Evolutionary conservation across 805 yeast species (phyloP).

Genomic region (Starmerella apicola): DNA sequence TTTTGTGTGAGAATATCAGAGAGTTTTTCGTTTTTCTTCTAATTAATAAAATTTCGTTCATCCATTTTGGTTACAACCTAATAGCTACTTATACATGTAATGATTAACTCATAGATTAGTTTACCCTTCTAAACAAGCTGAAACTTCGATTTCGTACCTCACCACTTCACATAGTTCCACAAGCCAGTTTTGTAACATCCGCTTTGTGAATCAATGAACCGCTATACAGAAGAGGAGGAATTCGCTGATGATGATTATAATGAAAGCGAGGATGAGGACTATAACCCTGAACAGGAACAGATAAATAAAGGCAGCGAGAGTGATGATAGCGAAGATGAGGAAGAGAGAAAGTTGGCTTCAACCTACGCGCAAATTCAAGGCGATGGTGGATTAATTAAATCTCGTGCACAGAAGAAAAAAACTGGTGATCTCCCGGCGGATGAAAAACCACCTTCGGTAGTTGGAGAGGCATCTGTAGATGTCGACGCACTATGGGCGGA

Average conservation of each 20-base stretch:
- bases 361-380: conserved; percentile 44
- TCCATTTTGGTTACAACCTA: too few relatives aligned
- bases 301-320: conserved; percentile 11
- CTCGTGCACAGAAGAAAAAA: conserved; percentile 46
- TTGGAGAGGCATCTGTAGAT: conserved; percentile 30
- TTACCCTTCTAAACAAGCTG: too few relatives aligned
- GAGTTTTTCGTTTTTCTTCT: too few relatives aligned
- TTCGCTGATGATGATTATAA: conserved; percentile 35
- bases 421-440: conserved; percentile 20
- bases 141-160: too few relatives aligned
- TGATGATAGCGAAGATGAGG: conserved; percentile 28
- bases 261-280: conserved; percentile 50
- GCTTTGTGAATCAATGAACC: too few relatives aligned
- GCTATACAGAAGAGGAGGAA: not conserved
- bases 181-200: too few relatives aligned
- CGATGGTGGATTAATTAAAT: conserved; percentile 54
- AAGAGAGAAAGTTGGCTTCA: conserved; percentile 27
- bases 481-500: conserved; percentile 45
- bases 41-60: too few relatives aligned
- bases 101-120: too few relatives aligned
- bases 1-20: too few relatives aligned
- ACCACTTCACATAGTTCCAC: too few relatives aligned
- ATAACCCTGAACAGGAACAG: conserved; percentile 33
- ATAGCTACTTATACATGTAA: too few relatives aligned
- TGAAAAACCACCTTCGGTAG: conserved; percentile 7